Conservation (phyloP, 345 rosid species). For the Eutrema japonicum region DNA sequence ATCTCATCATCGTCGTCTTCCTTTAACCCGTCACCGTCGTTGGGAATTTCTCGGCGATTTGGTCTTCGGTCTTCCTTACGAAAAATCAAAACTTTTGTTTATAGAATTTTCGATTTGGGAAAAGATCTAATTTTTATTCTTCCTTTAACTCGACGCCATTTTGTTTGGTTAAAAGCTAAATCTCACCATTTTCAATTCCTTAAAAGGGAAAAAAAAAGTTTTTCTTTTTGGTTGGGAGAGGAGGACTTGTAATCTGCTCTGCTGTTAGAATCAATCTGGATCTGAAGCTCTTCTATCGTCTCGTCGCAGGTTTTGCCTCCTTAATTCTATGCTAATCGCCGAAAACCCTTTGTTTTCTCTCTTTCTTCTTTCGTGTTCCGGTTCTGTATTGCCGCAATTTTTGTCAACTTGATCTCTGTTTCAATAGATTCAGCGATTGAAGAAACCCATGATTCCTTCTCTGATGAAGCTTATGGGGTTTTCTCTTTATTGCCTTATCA, state of each 20-base stretch:
- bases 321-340: constrained; percentile 1
- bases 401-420: constrained; percentile 23
- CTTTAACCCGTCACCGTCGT: constrained; percentile 42
- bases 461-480: not conserved
- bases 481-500: not conserved
- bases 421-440: constrained; percentile 11
- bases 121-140: constrained; percentile 29
- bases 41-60: constrained; percentile 36
- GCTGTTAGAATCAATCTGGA: constrained; percentile 45
- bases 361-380: not conserved
- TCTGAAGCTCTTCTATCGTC: constrained; percentile 40
- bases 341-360: constrained; percentile 6
- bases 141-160: constrained; percentile 30
- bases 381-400: constrained; percentile 9
- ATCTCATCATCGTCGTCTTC: constrained; percentile 22
- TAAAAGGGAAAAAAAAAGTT: not conserved
- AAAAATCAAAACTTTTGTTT: constrained; percentile 30
- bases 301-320: constrained; percentile 25
- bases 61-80: constrained; percentile 20
- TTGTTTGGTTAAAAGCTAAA: constrained; percentile 40
- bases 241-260: constrained; percentile 38
- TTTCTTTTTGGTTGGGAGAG: constrained; percentile 18
- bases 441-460: not conserved
- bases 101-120: constrained; percentile 22
- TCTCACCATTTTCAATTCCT: constrained; percentile 30